Conservation (phyloP, 257 asterid genomes). For the Nicotiana paniculata region DNA sequence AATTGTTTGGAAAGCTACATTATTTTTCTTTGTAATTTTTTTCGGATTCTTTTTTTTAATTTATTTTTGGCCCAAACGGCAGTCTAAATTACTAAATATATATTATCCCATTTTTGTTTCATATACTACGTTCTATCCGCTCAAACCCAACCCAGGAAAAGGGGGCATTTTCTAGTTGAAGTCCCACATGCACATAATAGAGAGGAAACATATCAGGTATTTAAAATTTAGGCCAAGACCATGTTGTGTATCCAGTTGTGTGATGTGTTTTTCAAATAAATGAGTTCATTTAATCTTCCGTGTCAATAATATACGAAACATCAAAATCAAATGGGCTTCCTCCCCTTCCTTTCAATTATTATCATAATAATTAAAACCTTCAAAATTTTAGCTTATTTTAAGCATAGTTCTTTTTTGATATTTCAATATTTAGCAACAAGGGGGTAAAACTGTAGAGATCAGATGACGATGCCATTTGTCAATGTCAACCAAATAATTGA, state of each 20-base stretch:
- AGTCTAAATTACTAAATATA: no score
- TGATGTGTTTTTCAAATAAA: not conserved
- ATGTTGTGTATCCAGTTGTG: not conserved
- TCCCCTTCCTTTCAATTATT: not conserved
- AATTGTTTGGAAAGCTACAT: no score
- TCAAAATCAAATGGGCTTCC: not conserved
- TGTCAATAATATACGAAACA: not conserved
- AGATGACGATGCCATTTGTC: slow-evolving; percentile 8
- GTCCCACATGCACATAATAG: not conserved
- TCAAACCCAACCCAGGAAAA: not conserved
- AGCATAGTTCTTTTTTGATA: not conserved
- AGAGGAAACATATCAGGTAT: not conserved
- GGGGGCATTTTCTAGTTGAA: not conserved
- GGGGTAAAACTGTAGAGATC: not conserved
- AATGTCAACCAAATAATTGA: slow-evolving; percentile 20
- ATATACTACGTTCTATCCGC: not conserved
- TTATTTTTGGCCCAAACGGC: no score
- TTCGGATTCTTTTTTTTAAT: no score
- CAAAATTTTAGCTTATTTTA: not conserved
- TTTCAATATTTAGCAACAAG: not conserved
- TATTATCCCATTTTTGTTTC: not conserved
- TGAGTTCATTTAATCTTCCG: not conserved
- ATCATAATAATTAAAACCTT: not conserved
- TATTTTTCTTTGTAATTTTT: no score
- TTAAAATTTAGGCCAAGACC: not conserved